A percentile compares a stretch with the other conserved stretches of the same genome.
Conservation (phyloP, 140 eudicot species). For the Flaveria floridana region DNA sequence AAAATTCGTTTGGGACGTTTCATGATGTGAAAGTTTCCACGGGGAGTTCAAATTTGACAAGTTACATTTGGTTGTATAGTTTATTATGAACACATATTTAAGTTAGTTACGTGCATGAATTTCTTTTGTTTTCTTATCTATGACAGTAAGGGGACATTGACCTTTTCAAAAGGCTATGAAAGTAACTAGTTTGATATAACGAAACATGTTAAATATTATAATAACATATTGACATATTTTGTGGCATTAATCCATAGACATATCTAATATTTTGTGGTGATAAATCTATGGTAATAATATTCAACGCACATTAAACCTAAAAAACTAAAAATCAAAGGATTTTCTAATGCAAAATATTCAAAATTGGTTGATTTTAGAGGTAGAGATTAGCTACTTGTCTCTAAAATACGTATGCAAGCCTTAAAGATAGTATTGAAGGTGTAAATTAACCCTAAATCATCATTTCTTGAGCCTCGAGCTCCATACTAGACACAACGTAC, state of each 20-base stretch:
- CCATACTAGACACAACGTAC: too few relatives aligned
- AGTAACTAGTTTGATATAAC: background rate
- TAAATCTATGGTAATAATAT: too few relatives aligned
- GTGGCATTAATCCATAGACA: background rate
- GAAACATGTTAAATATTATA: background rate
- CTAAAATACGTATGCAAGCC: too few relatives aligned
- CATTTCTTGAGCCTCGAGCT: too few relatives aligned
- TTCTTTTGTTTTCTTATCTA: conserved; percentile 17
- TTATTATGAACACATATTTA: conserved; percentile 18
- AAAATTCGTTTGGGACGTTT: conserved; percentile 9
- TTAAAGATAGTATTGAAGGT: too few relatives aligned
- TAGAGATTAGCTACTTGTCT: too few relatives aligned
- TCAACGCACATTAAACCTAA: too few relatives aligned
- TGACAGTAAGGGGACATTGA: conserved; percentile 8
- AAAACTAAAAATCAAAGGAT: too few relatives aligned
- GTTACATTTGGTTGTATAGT: conserved; percentile 18
- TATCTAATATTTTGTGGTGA: too few relatives aligned
- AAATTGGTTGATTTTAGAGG: too few relatives aligned
- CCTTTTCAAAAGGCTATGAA: background rate
- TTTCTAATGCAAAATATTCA: too few relatives aligned
- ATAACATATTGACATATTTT: background rate
- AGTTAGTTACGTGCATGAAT: conserved; percentile 31
- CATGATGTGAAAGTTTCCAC: conserved; percentile 32
- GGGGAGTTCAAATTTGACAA: conserved; percentile 33
- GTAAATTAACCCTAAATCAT: too few relatives aligned